Base-by-base conservation (phyloP, 805 yeast genomes). In the Candida multigemmis region DNA sequence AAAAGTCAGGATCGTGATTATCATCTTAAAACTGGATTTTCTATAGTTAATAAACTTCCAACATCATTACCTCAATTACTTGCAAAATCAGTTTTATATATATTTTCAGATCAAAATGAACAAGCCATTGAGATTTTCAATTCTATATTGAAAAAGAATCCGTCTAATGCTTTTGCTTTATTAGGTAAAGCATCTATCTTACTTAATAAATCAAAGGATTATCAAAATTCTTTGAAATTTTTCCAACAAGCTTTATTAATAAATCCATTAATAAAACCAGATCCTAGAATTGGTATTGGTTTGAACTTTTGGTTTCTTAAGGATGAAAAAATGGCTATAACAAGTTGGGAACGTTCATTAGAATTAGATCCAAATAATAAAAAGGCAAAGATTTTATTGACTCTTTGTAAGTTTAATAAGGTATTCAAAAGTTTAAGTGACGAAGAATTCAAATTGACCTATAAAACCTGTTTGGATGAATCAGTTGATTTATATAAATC, bases 261-360 rank as follows among this genome's bases (percentile, higher is more conserved):
- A 26, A 77, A 85, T 35, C 96, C 96, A 2, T 48, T 79, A 19
- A 57, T 80, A 40, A 70, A 71, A 40, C 96, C 97, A 4, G 96
- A 89, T 56, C 93, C 96, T 12, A 68, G 99, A 52, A 69, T 91
- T 34, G 99, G 97, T 16, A 74, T 89, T 34, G 99, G 98, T 19
- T 59, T 91, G 37, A 87, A 96, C 52, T 89, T 77, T 48, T 91
- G 96, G 96, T 72, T 72, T 34, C 59, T 91, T 35, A 79, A 79
- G 27, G 94, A 84, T 49, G 70, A 72, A 36, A 69, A 68, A 27
- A 69, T 84, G 60, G 97, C 98, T 0, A 45, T 68, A 5, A 58
- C 60, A 26, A 79, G 97, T 0, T 91, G 97, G 96, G 69, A 71
- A 35, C 70, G 96, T 44, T 68, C 84, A 2, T 54, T 76, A 17